Evolutionary conservation across 257 asterid species (phyloP).

Genomic region (Anisodus acutangulus): DNA sequence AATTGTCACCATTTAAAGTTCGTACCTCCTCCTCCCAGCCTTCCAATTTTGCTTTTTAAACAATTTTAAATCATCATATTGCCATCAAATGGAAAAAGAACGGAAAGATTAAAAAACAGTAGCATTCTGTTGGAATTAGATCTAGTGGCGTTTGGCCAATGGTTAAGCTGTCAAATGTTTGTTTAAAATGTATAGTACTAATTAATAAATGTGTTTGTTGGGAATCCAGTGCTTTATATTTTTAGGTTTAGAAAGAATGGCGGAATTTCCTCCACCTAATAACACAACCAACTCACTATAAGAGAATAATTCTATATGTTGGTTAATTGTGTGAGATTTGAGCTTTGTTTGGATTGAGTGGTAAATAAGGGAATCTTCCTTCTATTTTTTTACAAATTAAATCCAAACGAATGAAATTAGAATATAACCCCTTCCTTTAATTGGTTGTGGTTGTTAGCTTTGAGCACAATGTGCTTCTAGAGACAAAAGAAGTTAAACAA

Average conservation of each 20-base stretch:
- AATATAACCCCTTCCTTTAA: neutral
- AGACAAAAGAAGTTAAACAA: neutral
- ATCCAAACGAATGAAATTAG: conserved; percentile 25
- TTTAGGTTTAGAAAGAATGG: conserved; percentile 31
- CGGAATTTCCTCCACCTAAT: conserved; percentile 33
- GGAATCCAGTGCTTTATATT: no score
- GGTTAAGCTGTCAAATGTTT: conserved; percentile 20
- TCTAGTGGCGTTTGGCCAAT: conserved; percentile 4
- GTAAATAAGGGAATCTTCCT: conserved; percentile 24
- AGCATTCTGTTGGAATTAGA: neutral
- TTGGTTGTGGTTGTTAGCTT: conserved; percentile 9
- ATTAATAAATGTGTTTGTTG: conserved; percentile 13
- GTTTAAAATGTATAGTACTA: neutral
- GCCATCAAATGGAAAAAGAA: neutral
- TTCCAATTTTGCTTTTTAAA: neutral
- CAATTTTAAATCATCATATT: no score
- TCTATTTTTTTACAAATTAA: neutral
- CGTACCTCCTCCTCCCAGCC: neutral
- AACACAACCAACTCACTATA: conserved; percentile 7
- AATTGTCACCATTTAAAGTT: no score
- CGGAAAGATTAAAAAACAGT: no score
- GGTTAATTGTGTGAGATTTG: conserved; percentile 16
- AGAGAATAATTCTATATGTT: neutral
- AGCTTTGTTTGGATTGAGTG: conserved; percentile 26
- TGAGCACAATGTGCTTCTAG: conserved; percentile 17